Evolutionary conservation across 2,329 filamentous ascomycete species (phyloP), one percentile per base, ranked within the genome.

Genomic region (Claviceps fusiformis): DNA sequence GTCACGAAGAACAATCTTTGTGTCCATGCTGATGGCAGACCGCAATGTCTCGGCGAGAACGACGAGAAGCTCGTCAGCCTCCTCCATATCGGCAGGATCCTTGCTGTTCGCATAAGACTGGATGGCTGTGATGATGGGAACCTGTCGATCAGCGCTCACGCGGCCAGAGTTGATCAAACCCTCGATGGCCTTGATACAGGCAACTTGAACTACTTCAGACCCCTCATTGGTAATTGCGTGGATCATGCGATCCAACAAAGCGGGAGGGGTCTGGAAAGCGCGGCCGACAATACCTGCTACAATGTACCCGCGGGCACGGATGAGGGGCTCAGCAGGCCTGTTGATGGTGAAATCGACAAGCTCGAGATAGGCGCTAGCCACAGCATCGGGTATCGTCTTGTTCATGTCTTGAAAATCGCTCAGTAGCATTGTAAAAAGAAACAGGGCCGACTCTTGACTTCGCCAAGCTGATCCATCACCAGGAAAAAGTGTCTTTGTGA

Each of bases 51-150:
- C 90, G 6, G 92, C 87, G 37, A 98, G 75, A 0, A 91, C 92
- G 15, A 95, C 88, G 61, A 96, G 83, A 54, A 97, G 80, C 68
- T 98, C 93, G 62, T 97, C 92, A 11, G 88, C 87, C 59, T 96
- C 91, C 54, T 87, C 83, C 50, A 95, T 79, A 19, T 96, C 91
- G 53, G 80, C 81, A 51, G 93, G 76, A 63, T 96, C 90, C 66
- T 92, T 90, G 17, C 79, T 75, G 48, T 85, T 80, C 61, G 97
- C 79, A 70, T 91, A 98, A 41, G 85, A 75, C 53, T 82, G 80
- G 59, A 87, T 79, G 11, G 83, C 78, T n/a, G 71, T 75, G 51
- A 83, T 75, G 56, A 86, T 76, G 24, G 75, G 72, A 1, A 75
- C 62, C 66, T 95, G 90, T 49, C 73, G 75, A 56, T 81, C 78